Evolutionary conservation across 306 rosid species (phyloP).

Genomic region (Vigna unguiculata): DNA sequence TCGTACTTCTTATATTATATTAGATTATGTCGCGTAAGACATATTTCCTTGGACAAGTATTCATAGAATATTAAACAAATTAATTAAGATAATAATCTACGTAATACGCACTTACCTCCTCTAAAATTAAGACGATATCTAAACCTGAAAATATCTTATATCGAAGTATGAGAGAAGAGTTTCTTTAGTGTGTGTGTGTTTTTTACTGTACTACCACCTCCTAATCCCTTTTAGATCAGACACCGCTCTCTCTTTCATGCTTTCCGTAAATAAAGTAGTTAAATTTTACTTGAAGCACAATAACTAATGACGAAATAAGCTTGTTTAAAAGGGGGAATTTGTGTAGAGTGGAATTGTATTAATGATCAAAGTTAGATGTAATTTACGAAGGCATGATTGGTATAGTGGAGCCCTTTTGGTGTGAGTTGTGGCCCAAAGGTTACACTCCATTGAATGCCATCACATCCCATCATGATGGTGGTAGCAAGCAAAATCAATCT

Average conservation of each 20-base stretch:
- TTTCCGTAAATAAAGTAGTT: slow-evolving; percentile 13
- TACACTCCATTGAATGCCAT: slow-evolving; percentile 39
- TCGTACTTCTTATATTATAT: too few relatives aligned
- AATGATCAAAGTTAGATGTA: slow-evolving; percentile 23
- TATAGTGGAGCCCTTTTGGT: background rate
- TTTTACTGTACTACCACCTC: too few relatives aligned
- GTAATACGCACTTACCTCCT: too few relatives aligned
- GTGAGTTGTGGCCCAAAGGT: slow-evolving; percentile 39
- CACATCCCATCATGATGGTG: slow-evolving; percentile 35
- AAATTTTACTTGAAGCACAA: slow-evolving; percentile 19
- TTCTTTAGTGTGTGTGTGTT: too few relatives aligned
- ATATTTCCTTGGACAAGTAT: too few relatives aligned
- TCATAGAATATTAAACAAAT: too few relatives aligned
- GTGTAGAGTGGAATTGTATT: slow-evolving; percentile 20
- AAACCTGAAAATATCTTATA: too few relatives aligned
- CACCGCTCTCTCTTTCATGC: slow-evolving; percentile 10
- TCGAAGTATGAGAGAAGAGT: too few relatives aligned
- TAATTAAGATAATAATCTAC: too few relatives aligned
- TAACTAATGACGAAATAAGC: background rate
- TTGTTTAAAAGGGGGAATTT: slow-evolving; percentile 16
- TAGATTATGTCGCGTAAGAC: too few relatives aligned
- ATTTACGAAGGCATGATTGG: slow-evolving; percentile 30
- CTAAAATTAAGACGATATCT: too few relatives aligned
- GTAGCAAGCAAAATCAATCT: slow-evolving; percentile 47
- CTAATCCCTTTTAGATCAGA: background rate